phyloP scores from a whole-genome alignment of 75 land plant species.

The Pseudotsuga menziesii region DNA sequence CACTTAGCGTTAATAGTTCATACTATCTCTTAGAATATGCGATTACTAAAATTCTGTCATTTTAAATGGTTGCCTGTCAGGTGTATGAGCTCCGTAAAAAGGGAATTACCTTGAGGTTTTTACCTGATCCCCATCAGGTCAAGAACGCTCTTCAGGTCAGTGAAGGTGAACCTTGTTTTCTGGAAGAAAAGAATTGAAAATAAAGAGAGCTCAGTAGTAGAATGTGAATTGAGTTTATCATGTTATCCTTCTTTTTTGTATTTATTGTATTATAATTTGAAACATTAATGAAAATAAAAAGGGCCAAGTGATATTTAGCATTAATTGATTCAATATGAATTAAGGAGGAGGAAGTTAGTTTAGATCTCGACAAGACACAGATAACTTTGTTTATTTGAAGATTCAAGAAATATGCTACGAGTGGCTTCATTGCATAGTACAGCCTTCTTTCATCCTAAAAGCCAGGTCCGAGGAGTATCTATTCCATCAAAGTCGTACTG shows the following conservation, averaged over 20 bases:
- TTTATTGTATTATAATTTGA: not conserved
- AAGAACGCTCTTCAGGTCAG: slow-evolving; percentile 46
- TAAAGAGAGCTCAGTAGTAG: not conserved
- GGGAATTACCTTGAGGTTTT: slow-evolving; percentile 35
- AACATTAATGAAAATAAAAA: not conserved
- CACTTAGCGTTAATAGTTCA: not conserved
- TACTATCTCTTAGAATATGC: not conserved
- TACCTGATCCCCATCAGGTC: slow-evolving; percentile 47
- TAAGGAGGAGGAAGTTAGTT: not conserved
- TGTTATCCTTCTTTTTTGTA: not conserved
- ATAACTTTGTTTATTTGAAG: not conserved
- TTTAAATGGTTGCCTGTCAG: slow-evolving; percentile 13
- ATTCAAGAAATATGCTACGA: not conserved
- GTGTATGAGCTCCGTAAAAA: slow-evolving; percentile 42
- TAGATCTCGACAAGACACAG: not conserved
- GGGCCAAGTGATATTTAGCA: not conserved
- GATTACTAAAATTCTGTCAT: not conserved
- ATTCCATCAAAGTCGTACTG: no score
- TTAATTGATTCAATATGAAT: not conserved
- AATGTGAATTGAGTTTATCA: not conserved
- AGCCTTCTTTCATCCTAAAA: not conserved
- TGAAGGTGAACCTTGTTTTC: not conserved
- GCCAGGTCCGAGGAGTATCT: not conserved
- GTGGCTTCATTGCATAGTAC: not conserved
- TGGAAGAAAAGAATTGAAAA: not conserved